These are phyloP conservation scores for Vigna angularis DNA, from an alignment of 306 rosid species.

Conservation along the genomic window DNA sequence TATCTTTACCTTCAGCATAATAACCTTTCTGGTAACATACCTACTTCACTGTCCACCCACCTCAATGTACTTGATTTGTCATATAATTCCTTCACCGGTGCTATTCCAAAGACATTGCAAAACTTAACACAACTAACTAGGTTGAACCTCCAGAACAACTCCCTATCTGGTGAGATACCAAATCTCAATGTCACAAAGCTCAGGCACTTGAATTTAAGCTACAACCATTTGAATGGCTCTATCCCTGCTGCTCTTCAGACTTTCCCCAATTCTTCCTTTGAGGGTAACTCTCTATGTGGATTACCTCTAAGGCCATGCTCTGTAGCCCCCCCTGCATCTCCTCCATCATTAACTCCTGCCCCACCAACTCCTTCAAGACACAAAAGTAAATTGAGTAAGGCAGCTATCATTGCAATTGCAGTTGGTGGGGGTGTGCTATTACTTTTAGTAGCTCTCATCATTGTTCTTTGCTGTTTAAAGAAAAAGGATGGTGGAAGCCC, in stretches of 20 bases:
- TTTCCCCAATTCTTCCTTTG: slow-evolving; percentile 75
- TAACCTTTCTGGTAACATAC: slow-evolving; percentile 83
- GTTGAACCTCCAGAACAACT: slow-evolving; percentile 84
- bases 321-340: slow-evolving; percentile 42
- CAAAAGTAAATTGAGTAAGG: slow-evolving; percentile 64
- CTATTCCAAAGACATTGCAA: slow-evolving; percentile 61
- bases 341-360: slow-evolving; percentile 50
- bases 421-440: slow-evolving; percentile 71
- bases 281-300: slow-evolving; percentile 84
- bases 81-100: slow-evolving; percentile 75
- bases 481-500: slow-evolving; percentile 59
- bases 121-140: slow-evolving; percentile 76
- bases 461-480: slow-evolving; percentile 70
- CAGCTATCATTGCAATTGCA: slow-evolving; percentile 81
- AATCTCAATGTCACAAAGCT: slow-evolving; percentile 65
- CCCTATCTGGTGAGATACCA: slow-evolving; percentile 82
- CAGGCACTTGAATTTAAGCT: slow-evolving; percentile 76
- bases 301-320: slow-evolving; percentile 77
- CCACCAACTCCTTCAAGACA: slow-evolving; percentile 54
- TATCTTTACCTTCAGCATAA: slow-evolving; percentile 80
- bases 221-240: slow-evolving; percentile 85
- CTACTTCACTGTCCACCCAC: slow-evolving; percentile 61
- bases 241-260: slow-evolving; percentile 66
- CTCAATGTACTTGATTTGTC: slow-evolving; percentile 82
- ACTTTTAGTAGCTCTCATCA: slow-evolving; percentile 55